Percentiles rank a stretch among this genome's conserved stretches.
Evolutionary conservation across 257 asterid genomes (phyloP).

Genomic region (Solanum peruvianum): DNA sequence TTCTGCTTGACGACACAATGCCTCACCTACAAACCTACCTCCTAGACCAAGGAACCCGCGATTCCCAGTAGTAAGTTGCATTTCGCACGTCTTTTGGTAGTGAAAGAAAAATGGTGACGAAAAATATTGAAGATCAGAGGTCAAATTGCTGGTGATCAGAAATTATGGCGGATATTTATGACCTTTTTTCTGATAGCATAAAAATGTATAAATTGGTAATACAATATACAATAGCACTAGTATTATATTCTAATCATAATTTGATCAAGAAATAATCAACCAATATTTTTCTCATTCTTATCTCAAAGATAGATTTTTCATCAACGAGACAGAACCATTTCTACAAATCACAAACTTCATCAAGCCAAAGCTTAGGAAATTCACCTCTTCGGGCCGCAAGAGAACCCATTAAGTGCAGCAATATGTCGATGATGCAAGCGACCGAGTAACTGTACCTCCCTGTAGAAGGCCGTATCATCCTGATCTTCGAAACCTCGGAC

Average conservation of each 20-base stretch:
- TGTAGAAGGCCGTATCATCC: constrained; percentile 38
- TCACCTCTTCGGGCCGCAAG: constrained; percentile 58
- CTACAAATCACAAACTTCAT: neutral
- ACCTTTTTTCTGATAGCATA: neutral
- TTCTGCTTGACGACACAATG: neutral
- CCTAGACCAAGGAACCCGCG: neutral
- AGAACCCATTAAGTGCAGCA: constrained; percentile 60
- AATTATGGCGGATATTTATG: neutral
- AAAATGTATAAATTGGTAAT: neutral
- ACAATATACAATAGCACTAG: neutral
- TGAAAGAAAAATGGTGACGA: neutral
- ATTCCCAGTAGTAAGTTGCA: neutral
- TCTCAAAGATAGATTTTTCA: neutral
- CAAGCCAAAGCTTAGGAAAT: neutral
- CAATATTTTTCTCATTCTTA: neutral
- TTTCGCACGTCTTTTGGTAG: neutral
- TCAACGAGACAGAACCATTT: neutral
- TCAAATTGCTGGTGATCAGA: neutral
- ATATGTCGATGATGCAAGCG: constrained; percentile 88
- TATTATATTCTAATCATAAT: neutral
- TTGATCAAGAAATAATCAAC: neutral
- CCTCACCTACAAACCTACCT: neutral
- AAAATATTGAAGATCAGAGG: neutral
- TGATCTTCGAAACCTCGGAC: constrained; percentile 26
- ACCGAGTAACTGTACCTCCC: constrained; percentile 49